Base-by-base conservation (phyloP, 2,329 filamentous ascomycete genomes). In the Ploettnerulaceae sp. region DNA sequence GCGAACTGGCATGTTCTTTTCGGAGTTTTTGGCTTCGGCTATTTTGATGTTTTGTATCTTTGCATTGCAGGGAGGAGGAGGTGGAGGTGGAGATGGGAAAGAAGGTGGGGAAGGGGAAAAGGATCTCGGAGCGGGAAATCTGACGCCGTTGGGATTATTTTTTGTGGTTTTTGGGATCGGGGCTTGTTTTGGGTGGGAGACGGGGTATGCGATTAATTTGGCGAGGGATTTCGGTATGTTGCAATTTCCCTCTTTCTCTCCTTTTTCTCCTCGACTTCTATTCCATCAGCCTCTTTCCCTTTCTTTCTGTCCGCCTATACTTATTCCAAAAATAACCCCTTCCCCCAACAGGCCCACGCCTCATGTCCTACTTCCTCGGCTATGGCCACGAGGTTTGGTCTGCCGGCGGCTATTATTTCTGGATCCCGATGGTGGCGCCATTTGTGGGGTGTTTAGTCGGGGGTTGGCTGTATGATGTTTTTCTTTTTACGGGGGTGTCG, bases 121-220 rank as follows among this genome's bases (percentile, higher is more conserved):
- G 11, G 79, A 78, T 3, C 44, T 40, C 3, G 52, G 52, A 7
- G 49, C 47, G 5, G 77, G 78, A 0, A 69, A 72, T 1, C 54
- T 80, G 17, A 71, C 77, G 47, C 81, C 82, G 0, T 66, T 88
- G 1, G 76, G 70, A 5, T 66, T 87, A 4, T 84, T 86, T 66
- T 86, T 87, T 65, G 69, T 87, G 35, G 80, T 88, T 52, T 87
- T 87, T 59, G 84, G 82, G 7, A 79, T 88, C 18, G 83, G 82
- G 12, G 79, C 81, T 22, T 84, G 81, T 60, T 87, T 86, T 57
- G 84, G 57, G 5, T 87, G 81, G 81, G 77, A 88, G 63, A 89
- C 84, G 1, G 83, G 84, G 28, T 89, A 85, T 64, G 84, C 84
- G 12, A 86, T 87, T 55, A 88, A 88, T 58, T 64, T 86, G 33